phyloP scores from a whole-genome alignment of 2,329 filamentous ascomycete species.

The Neophaeococcomyces mojaviensis region DNA sequence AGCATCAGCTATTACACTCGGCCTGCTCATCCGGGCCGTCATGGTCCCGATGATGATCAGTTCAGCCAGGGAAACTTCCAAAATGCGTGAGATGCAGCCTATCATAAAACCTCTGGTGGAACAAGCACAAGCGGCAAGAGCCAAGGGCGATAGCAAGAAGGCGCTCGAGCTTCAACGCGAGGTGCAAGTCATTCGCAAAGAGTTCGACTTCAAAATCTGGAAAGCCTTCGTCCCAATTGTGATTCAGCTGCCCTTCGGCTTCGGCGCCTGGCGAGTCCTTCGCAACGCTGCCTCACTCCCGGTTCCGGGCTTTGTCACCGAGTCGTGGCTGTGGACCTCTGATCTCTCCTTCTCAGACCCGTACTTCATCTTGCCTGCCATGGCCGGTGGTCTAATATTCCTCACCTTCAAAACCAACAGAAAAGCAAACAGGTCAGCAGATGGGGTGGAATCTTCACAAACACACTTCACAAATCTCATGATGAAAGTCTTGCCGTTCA shows the following conservation, averaged over 20 bases:
- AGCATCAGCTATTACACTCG: slow-evolving; percentile 60
- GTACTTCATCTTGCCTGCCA: slow-evolving; percentile 62
- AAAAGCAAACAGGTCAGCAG: background rate
- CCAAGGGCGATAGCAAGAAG: slow-evolving; percentile 39
- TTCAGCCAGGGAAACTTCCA: slow-evolving; percentile 56
- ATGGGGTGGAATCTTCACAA: background rate
- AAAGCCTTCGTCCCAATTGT: slow-evolving; percentile 50
- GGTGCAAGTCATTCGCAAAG: slow-evolving; percentile 45
- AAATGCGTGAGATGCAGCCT: slow-evolving; percentile 54
- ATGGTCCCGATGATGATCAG: slow-evolving; percentile 57
- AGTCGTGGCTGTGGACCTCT: slow-evolving; percentile 68
- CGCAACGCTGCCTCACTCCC: slow-evolving; percentile 68
- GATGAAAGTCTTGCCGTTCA: slow-evolving; percentile 41
- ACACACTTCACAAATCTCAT: slow-evolving; percentile 23
- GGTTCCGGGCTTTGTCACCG: slow-evolving; percentile 67
- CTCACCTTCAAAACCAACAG: slow-evolving; percentile 49
- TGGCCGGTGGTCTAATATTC: slow-evolving; percentile 51
- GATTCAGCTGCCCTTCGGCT: slow-evolving; percentile 62
- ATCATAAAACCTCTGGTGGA: slow-evolving; percentile 49
- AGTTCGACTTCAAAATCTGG: slow-evolving; percentile 47
- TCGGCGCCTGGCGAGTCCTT: slow-evolving; percentile 71
- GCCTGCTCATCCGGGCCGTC: slow-evolving; percentile 59
- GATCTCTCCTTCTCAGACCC: slow-evolving; percentile 74
- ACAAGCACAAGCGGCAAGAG: slow-evolving; percentile 43
- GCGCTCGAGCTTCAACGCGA: slow-evolving; percentile 42